A percentile compares a stretch with the other conserved stretches of the same genome.
These are phyloP conservation scores for Cruciata laevipes DNA, from an alignment of 257 asterid genomes.

Conservation along the genomic window DNA sequence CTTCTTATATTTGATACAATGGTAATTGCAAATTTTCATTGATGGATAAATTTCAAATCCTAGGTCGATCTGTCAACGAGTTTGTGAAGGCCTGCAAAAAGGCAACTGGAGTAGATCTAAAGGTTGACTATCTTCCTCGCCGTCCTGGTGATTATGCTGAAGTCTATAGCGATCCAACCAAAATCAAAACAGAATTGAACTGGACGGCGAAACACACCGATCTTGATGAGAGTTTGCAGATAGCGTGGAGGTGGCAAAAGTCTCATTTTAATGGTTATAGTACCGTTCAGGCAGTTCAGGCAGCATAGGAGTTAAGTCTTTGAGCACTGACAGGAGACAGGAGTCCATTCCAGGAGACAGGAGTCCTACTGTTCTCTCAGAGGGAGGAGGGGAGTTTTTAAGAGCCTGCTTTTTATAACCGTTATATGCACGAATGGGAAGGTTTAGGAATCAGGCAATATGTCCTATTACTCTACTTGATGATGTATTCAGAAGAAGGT, in stretches of 20 bases:
- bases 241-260: constrained; percentile 98
- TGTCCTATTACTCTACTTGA: constrained; percentile 1
- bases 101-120: constrained; percentile 74
- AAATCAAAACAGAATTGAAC: constrained; percentile 61
- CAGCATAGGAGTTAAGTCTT: constrained; percentile 23
- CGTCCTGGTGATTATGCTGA: constrained; percentile 95
- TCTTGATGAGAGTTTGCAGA: constrained; percentile 62
- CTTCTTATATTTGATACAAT: neutral
- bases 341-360: constrained; percentile 15
- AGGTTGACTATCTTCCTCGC: constrained; percentile 78
- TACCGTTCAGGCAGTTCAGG: constrained; percentile 16
- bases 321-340: constrained; percentile 14
- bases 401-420: constrained; percentile 16
- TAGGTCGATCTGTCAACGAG: constrained; percentile 94
- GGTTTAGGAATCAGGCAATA: constrained; percentile 18
- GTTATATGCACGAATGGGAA: constrained; percentile 26
- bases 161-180: constrained; percentile 78
- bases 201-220: constrained; percentile 77
- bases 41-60: neutral
- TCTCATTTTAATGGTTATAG: constrained; percentile 63
- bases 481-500: constrained; percentile 19
- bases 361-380: constrained; percentile 9
- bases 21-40: neutral
- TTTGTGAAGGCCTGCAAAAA: constrained; percentile 92
- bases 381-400: constrained; percentile 21